Evolutionary conservation across 208 protist genomes (phyloP), one percentile per base, ranked within the genome.

Genomic region (Sergeia podlipaevii): DNA sequence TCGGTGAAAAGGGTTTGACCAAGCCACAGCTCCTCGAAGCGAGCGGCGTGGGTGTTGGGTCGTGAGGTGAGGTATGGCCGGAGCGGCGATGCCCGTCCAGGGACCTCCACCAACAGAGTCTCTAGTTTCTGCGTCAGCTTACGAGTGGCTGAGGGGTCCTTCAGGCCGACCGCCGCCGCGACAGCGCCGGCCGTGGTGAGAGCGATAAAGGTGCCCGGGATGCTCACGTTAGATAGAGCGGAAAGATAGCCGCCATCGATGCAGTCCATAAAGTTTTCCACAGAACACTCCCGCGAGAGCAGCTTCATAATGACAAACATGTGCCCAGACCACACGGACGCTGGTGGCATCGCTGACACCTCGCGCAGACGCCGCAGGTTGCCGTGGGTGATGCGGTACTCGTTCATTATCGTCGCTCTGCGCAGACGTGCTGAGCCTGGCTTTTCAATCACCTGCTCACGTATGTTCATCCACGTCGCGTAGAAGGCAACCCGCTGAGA

Each of bases 11-110:
- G 33, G 23, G 73, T 77, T 38, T 50, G 45, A 10, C 62, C 52
- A 11, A 91, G 46, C 87, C 87, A 94, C 11, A 94, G 73, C 52
- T 84, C 82, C 21, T 71, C 45, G 63, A 94, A 94, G n/a, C 82
- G 78, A 55, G 89, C 83, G 1, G 73, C 63, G 55, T 94, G 72
- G 18, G 68, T 88, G 47, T 45, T 41, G 4, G 73, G 61, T n/a
- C 37, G 45, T 20, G 65, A 63, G 30, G 67, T 17, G 20, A 91
- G 23, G 62, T 78, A 94, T 8, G 44, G 28, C n/a, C 75, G 75
- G 38, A 91, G 70, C 21, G 73, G n/a, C n/a, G 63, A 78, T n/a
- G 59, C 37, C 5, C 64, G 51, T 24, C 63, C 54, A 11, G 67
- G 65, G 8, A 70, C 61, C 57, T 84, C 78, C 20, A 45, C 65